Evolutionary conservation across 2,329 filamentous ascomycete species (phyloP), one percentile per base, ranked within the genome.

Genomic region (Hansfordia pulvinata): DNA sequence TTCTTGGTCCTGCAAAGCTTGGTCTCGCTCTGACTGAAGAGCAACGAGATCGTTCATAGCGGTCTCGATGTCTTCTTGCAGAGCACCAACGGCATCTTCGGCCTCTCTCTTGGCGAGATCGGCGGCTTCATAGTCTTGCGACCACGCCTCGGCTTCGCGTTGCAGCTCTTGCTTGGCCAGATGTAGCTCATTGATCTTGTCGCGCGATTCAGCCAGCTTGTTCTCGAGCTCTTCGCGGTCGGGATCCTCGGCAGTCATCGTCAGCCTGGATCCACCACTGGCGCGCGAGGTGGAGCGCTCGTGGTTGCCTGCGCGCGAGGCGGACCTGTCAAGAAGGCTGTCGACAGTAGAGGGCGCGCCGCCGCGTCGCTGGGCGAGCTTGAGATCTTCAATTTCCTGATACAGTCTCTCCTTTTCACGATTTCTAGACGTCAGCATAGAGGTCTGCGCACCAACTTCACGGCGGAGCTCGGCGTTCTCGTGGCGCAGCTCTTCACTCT

Each of bases 321-420:
- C 84, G 1, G 88, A 94, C n/a, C 90, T 74, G 33, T 96, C 90
- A 17, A 96, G 69, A 22, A 96, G 79, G 47, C 85, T 93, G 46
- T 96, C 90, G 5, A 88, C 75, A 2, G 84, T 71, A 1, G 70
- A 72, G 0, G 67, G 63, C 1, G 66, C 64, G 38, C 67, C 79
- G 17, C 71, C 72, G 35, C 83, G 75, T 29, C 85, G 76, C 37
- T 85, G 77, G 2, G 80, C 74, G 41, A 96, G 73, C 54, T 96
- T 98, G 35, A 98, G 63, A 34, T 94, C 86, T 53, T 98, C 90
- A 35, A 96, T 96, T 49, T 98, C 88, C 46, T 93, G 84, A 50
- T 96, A 93, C 7, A 98, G 63, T 5, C 85, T 74, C 47, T 96
- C 86, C 46, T 93, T 92, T 47, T 98, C 90, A 15, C 85, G 79